A percentile compares a stretch with the other conserved stretches of the same genome.
phyloP scores from a whole-genome alignment of 116 monocot genomes.

The Papilionanthe hybrid region DNA sequence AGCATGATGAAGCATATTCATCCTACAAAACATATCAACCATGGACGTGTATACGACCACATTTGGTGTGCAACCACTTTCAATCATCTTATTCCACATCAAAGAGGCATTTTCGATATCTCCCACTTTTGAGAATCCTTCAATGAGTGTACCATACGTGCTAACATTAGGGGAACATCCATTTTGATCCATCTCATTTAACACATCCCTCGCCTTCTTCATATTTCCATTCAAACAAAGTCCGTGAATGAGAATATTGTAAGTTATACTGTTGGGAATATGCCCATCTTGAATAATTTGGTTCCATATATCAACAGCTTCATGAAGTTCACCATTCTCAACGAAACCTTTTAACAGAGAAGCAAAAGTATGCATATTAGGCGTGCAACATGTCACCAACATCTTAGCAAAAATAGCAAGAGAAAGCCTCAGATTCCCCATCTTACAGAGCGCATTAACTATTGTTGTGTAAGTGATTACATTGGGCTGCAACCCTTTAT shows the following conservation, averaged over 20 bases:
- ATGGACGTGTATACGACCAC: slow-evolving; percentile 69
- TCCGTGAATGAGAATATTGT: slow-evolving; percentile 75
- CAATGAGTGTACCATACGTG: slow-evolving; percentile 62
- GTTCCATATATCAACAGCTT: slow-evolving; percentile 57
- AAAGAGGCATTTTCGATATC: slow-evolving; percentile 44
- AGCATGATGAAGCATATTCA: slow-evolving; percentile 65
- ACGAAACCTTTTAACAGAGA: slow-evolving; percentile 62
- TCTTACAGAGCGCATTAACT: slow-evolving; percentile 48
- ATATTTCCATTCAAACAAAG: slow-evolving; percentile 50
- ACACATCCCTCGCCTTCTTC: slow-evolving; percentile 31
- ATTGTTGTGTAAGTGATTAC: slow-evolving; percentile 74
- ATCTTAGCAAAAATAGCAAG: slow-evolving; percentile 55
- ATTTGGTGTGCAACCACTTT: slow-evolving; percentile 66
- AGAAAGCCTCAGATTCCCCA: slow-evolving; percentile 38
- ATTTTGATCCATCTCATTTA: slow-evolving; percentile 49
- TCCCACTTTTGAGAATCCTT: slow-evolving; percentile 68
- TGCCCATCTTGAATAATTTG: slow-evolving; percentile 46
- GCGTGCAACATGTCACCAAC: slow-evolving; percentile 44
- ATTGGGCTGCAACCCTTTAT: slow-evolving; percentile 49
- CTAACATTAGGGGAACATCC: slow-evolving; percentile 43
- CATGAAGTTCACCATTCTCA: slow-evolving; percentile 32
- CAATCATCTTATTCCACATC: slow-evolving; percentile 71
- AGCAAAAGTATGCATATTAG: slow-evolving; percentile 58
- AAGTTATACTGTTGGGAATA: slow-evolving; percentile 49
- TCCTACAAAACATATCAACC: slow-evolving; percentile 63